Evolutionary conservation across 169 alveolate genomes (phyloP), one percentile per base, ranked within the genome.

Genomic region (Eimeria sp.): DNA sequence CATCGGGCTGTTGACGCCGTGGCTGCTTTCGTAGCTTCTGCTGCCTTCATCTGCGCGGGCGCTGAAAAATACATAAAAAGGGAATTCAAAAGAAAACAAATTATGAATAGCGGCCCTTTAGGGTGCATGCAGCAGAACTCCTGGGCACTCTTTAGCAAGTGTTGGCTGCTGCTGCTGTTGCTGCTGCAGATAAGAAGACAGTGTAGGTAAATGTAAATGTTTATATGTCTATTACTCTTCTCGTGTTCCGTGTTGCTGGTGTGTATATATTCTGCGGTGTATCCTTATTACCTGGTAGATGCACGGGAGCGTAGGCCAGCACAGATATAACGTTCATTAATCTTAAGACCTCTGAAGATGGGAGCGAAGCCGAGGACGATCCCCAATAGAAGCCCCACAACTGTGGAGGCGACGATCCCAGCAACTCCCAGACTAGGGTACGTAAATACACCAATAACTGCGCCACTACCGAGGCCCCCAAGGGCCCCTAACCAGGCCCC

Each of bases 301-400:
- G 76, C 40, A 1, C 91, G 51, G 49, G 91, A 57, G 18, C 97
- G 80, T 7, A 97, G 89, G 22, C 98, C 97, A 34, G 97, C 96
- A 76, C 97, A 90, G 67, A 97, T 95, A 90, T 95, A 97, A 57
- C 98, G 76, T 78, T 97, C 98, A 80, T 97, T 97, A 67, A 97
- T 94, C 61, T 95, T 97, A 58, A 97, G 94, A 22, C 97, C 95
- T 20, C 98, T 65, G 75, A 96, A 96, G 25, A 97, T 94, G 58
- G 98, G 98, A 10, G 97, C 96, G 78, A 97, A 97, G 70, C 98
- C 98, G 45, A 97, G 96, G 45, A 97, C 97, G 84, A 97, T 95
- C 72, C 98, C 98, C 49, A 97, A 70, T 9, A 97, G 95, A 30
- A 97, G 95, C 22, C 98, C 98, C 43, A 97, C 82, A 43, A 95